Percentiles rank a stretch among this genome's conserved stretches.
Conservation (phyloP, 176 grass and related monocot genomes). For the Musa itinerans region DNA sequence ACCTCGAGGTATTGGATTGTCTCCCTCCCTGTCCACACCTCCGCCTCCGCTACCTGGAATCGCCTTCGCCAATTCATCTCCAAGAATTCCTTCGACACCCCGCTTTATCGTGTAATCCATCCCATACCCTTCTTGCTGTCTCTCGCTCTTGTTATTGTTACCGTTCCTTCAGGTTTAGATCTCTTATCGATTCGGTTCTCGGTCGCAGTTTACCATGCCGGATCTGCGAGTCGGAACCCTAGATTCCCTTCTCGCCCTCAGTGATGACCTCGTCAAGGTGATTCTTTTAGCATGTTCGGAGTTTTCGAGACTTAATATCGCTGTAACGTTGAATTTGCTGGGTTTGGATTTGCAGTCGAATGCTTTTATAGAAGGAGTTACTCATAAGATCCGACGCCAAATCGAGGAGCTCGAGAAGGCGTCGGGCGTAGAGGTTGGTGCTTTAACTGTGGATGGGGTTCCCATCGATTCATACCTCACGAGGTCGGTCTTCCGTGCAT, state of each 20-base stretch:
- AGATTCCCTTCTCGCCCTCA: constrained; percentile 88
- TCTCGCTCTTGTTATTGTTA: not conserved
- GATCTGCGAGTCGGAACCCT: constrained; percentile 84
- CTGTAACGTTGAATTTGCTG: not conserved
- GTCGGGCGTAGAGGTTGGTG: constrained; percentile 36
- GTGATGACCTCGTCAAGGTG: constrained; percentile 94
- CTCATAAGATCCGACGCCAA: constrained; percentile 94
- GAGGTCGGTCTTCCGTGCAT: constrained; percentile 28
- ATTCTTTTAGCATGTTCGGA: not conserved
- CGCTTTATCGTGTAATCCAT: constrained; percentile 79
- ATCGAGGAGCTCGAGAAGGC: constrained; percentile 85
- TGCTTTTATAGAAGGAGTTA: constrained; percentile 74
- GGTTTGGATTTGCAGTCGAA: constrained; percentile 47
- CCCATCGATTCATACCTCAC: constrained; percentile 89
- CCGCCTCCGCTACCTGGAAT: constrained; percentile 42
- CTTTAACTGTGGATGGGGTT: constrained; percentile 84
- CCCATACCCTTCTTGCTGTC: too few species aligned
- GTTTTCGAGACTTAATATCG: not conserved
- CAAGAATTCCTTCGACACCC: constrained; percentile 78
- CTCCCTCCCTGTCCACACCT: constrained; percentile 52
- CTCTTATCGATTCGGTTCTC: not conserved
- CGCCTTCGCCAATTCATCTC: constrained; percentile 68
- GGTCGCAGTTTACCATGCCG: constrained; percentile 54
- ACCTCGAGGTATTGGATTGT: constrained; percentile 58
- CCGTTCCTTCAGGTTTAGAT: not conserved